phyloP scores from a whole-genome alignment of 805 yeast genomes.

The Pichia exigua region DNA sequence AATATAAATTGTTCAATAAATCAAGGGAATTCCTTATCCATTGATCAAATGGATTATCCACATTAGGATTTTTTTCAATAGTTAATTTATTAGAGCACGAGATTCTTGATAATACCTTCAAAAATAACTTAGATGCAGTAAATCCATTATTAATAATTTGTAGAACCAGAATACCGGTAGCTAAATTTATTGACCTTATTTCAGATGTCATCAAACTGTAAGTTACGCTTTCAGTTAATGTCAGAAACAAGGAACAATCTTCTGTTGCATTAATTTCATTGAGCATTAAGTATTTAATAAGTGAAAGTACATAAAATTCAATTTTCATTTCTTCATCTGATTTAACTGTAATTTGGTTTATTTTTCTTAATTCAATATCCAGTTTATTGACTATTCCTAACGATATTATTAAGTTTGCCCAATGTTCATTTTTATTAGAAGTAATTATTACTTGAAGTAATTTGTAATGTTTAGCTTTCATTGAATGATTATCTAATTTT shows the following conservation, averaged over 20 bases:
- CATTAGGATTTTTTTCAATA: not conserved
- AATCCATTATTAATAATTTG: conserved; percentile 25
- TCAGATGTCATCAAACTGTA: conserved; percentile 71
- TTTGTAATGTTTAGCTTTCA: conserved; percentile 34
- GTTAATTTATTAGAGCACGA: not conserved
- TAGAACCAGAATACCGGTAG: conserved; percentile 66
- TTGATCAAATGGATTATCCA: conserved; percentile 7
- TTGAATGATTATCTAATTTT: conserved; percentile 28
- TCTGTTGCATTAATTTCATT: conserved; percentile 58
- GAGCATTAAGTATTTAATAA: conserved; percentile 60
- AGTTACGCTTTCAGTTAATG: conserved; percentile 52
- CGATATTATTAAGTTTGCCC: not conserved
- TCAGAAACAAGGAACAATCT: conserved; percentile 38
- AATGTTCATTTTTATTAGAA: conserved; percentile 27
- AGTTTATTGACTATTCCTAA: conserved; percentile 47
- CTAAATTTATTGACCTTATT: conserved; percentile 66
- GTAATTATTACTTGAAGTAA: conserved; percentile 15
- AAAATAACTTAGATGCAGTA: conserved; percentile 14
- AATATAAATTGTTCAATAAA: not conserved
- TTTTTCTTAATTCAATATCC: conserved; percentile 54
- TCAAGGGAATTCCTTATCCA: conserved; percentile 18
- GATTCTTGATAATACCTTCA: not conserved
- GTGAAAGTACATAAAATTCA: conserved; percentile 70
- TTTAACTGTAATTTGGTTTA: conserved; percentile 33
- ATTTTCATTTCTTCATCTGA: conserved; percentile 48